phyloP scores from a whole-genome alignment of 1,284 basidiomycete genomes.

The Apiotrichum laibachii region DNA sequence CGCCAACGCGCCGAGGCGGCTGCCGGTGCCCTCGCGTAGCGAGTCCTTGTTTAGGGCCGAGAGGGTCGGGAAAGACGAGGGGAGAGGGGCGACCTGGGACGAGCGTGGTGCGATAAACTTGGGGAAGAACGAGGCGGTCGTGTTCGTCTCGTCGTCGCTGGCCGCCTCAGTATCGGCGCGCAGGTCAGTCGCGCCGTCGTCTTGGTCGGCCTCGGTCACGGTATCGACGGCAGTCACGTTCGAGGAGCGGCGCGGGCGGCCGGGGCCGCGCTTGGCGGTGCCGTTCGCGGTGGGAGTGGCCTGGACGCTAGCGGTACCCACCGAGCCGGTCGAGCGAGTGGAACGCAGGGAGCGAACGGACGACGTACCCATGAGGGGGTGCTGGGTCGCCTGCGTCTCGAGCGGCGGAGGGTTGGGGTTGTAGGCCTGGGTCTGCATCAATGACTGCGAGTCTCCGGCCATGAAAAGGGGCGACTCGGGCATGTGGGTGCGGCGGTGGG shows the following conservation, averaged over 20 bases:
- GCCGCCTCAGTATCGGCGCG: conserved; percentile 5
- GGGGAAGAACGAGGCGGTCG: conserved; percentile 6
- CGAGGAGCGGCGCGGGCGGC: neutral
- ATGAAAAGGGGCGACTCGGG: conserved; percentile 29
- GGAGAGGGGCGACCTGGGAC: conserved; percentile 1
- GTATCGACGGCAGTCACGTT: neutral
- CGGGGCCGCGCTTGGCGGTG: neutral
- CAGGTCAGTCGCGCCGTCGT: neutral
- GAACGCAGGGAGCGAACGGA: neutral
- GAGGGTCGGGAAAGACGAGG: conserved; percentile 20
- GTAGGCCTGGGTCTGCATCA: conserved; percentile 31
- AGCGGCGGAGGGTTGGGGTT: conserved; percentile 24
- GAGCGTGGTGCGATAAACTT: neutral
- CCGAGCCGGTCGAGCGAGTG: neutral
- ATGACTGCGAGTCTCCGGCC: conserved; percentile 29
- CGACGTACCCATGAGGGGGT: neutral
- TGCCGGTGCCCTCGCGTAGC: conserved; percentile 10
- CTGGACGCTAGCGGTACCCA: neutral
- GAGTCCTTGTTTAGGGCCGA: conserved; percentile 15
- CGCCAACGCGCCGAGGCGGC: neutral
- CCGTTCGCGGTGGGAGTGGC: neutral
- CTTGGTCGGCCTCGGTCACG: neutral
- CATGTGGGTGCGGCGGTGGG: neutral
- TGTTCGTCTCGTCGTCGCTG: conserved; percentile 11
- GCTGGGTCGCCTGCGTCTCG: conserved; percentile 21